Conservation (phyloP, 2,329 filamentous ascomycete species). For the Fusarium abutilonis region DNA sequence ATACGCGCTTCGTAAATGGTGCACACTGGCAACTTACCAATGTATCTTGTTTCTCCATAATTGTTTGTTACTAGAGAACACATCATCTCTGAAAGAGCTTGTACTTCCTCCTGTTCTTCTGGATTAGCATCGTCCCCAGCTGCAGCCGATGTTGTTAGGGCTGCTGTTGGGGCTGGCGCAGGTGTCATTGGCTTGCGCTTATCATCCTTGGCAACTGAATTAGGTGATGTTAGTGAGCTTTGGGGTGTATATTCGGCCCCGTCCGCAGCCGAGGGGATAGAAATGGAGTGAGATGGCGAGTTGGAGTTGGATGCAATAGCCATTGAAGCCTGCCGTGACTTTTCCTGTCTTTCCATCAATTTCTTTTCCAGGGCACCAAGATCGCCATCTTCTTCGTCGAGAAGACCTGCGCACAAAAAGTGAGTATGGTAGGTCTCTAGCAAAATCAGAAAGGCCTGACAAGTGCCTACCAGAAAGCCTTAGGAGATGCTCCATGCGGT, state of each 20-base stretch:
- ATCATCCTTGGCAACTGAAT: conserved; percentile 53
- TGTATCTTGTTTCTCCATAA: conserved; percentile 93
- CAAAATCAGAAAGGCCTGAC: not conserved
- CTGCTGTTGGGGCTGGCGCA: conserved; percentile 19
- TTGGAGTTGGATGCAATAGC: conserved; percentile 59
- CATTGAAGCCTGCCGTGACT: conserved; percentile 61
- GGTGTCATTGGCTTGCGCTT: conserved; percentile 45
- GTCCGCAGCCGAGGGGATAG: conserved; percentile 52
- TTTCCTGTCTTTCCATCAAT: conserved; percentile 65
- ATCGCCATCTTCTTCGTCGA: conserved; percentile 88
- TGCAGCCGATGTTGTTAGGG: conserved; percentile 1
- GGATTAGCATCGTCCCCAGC: conserved; percentile 42
- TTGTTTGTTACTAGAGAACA: conserved; percentile 96
- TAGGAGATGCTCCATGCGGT: conserved; percentile 94
- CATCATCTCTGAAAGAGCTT: conserved; percentile 97
- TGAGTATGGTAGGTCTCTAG: conserved; percentile 15
- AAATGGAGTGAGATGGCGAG: conserved; percentile 60
- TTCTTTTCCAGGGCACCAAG: conserved; percentile 87
- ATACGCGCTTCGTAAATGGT: not conserved
- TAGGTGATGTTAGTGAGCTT: conserved; percentile 65
- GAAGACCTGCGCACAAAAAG: conserved; percentile 64
- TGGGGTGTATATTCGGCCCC: conserved; percentile 59
- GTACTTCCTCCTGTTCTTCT: conserved; percentile 70
- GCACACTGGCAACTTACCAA: conserved; percentile 67
- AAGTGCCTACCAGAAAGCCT: conserved; percentile 74